A percentile compares a stretch with the other conserved stretches of the same genome.
phyloP scores from a whole-genome alignment of 106 monocot species.

The Dendrobium nobile region DNA sequence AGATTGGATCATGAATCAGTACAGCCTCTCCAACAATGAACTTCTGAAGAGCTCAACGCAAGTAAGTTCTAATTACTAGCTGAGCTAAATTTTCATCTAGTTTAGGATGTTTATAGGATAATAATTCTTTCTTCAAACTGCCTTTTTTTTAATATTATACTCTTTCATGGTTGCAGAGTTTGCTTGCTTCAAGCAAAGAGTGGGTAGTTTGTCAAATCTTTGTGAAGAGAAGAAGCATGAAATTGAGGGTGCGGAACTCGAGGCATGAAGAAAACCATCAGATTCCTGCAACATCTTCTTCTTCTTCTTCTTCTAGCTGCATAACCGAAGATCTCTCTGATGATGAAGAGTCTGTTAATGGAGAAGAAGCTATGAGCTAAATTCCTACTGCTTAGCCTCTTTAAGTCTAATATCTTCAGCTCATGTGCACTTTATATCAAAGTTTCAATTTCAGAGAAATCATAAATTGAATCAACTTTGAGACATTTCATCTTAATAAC shows the following conservation, averaged over 20 bases:
- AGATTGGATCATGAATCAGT: conserved; percentile 3
- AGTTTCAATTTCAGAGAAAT: neutral
- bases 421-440: neutral
- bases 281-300: neutral
- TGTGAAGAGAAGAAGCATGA: neutral
- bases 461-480: neutral
- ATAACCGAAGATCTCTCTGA: neutral
- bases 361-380: conserved; percentile 8
- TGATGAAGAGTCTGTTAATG: neutral
- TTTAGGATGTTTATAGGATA: neutral
- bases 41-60: neutral
- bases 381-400: neutral
- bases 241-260: neutral
- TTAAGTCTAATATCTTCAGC: neutral
- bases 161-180: conserved; percentile 1
- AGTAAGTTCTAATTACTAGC: neutral
- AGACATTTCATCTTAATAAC: neutral
- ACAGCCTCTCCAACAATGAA: neutral
- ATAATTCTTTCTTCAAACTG: neutral
- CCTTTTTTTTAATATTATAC: neutral
- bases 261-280: neutral
- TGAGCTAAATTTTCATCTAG: too few relatives aligned
- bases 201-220: conserved; percentile 7
- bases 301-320: neutral
- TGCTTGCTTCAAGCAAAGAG: conserved; percentile 6